Base-by-base conservation (phyloP, 2,329 filamentous ascomycete species). In the Ceratocystiopsis minuta region DNA sequence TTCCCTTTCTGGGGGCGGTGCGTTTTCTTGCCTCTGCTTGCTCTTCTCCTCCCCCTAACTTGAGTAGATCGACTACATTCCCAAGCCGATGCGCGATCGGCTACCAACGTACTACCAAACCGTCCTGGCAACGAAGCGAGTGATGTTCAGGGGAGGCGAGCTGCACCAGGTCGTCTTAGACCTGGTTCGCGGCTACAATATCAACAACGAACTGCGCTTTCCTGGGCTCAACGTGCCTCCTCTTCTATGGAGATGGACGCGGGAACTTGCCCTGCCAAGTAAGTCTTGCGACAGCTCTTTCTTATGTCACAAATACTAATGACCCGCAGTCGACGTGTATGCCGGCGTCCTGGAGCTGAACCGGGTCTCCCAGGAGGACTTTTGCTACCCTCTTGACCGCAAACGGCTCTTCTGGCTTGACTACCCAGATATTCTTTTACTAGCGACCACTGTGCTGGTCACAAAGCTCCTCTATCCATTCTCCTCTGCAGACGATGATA, bases 401-500 rank as follows among this genome's bases (percentile, higher is more conserved):
- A 54, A 57, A 41, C 59, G 60, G 45, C 59, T 65, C 45, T 59
- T 65, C 20, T 59, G 70, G 10, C 59, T 77, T 15, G 65, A 75
- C 40, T 70, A 80, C 47, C 85, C 90, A 0, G 90, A 96, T 53
- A 64, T 82, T 6, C 71, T 81, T 36, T 61, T 95, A 1, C 65
- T 85, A 43, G 67, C 77, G 4, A 62, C 84, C 4, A 57, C 94
- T 4, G 63, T 94, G 3, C 67, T 93, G 14, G 75, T 80, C 4
- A 75, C 80, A 4, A 95, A 95, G 52, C 57, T 94, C 3, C 65
- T 80, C 16, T 86, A 84, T 51, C 84, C 88, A 0, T 74, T 94
- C 31, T 13, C 24, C 9, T 28, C 9, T 28, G 24, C 24, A 28
- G 24, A 28, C 24, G 11, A 28, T 2, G 24, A 28, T 28, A 28